A percentile compares a stretch with the other conserved stretches of the same genome.
Conservation (phyloP, 2,329 filamentous ascomycete genomes). For the Trichoderma sp. region DNA sequence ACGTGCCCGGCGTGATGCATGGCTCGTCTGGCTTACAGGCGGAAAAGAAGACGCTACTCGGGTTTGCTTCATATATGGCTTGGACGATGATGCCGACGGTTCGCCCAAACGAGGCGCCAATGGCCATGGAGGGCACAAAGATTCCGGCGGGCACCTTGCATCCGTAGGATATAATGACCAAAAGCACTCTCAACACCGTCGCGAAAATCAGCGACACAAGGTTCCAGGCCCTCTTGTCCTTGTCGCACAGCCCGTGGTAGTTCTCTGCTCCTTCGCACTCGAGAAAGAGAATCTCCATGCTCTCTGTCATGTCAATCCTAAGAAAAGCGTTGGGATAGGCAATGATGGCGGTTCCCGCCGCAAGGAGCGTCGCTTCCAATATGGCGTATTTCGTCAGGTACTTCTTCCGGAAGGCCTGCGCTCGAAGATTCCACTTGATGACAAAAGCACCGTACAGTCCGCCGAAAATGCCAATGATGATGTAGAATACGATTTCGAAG, state of each 20-base stretch:
- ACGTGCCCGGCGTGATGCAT: conserved; percentile 96
- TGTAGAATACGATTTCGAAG: conserved; percentile 91
- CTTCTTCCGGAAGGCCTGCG: conserved; percentile 89
- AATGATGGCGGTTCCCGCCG: conserved; percentile 80
- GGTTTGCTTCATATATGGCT: conserved; percentile 79
- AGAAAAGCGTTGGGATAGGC: conserved; percentile 96
- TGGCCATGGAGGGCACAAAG: conserved; percentile 96
- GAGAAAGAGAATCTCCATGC: conserved; percentile 95
- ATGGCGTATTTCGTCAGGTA: conserved; percentile 82
- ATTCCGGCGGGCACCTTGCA: conserved; percentile 98
- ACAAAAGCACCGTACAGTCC: conserved; percentile 94
- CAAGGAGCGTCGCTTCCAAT: conserved; percentile 79
- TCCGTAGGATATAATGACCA: conserved; percentile 94
- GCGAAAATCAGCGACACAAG: conserved; percentile 74
- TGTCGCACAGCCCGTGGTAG: conserved; percentile 85
- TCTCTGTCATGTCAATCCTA: conserved; percentile 97
- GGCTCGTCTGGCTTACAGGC: conserved; percentile 86
- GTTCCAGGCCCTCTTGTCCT: conserved; percentile 71
- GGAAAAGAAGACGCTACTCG: conserved; percentile 78
- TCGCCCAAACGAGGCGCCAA: conserved; percentile 89
- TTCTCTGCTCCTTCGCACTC: conserved; percentile 89
- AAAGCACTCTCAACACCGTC: conserved; percentile 72
- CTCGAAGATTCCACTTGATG: conserved; percentile 94
- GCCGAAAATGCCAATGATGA: conserved; percentile 87
- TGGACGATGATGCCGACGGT: conserved; percentile 95